Percentiles rank a stretch among this genome's conserved stretches.
These are phyloP conservation scores for Neotropicomus parvogracilis DNA, from an alignment of 1,284 basidiomycete genomes.

Conservation along the genomic window DNA sequence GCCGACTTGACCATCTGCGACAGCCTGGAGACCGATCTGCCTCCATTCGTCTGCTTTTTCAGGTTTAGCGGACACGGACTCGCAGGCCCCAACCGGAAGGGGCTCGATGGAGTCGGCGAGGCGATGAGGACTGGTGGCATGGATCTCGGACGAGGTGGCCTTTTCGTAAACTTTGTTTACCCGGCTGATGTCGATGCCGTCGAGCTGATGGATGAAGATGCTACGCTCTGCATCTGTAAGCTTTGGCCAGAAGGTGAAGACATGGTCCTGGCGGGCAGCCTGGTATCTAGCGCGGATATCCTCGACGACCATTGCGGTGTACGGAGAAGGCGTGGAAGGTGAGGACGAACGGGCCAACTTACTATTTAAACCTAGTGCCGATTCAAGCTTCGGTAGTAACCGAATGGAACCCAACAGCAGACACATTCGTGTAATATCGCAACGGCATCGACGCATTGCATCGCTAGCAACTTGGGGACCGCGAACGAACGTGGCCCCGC, in stretches of 20 bases:
- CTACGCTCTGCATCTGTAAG: conserved; percentile 67
- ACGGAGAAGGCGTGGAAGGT: conserved; percentile 5
- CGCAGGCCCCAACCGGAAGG: conserved; percentile 73
- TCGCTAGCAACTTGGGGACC: no score
- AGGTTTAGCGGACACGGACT: conserved; percentile 55
- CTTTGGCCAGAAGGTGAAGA: conserved; percentile 83
- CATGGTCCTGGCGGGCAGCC: conserved; percentile 82
- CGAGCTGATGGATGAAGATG: conserved; percentile 71
- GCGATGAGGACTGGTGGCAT: conserved; percentile 41
- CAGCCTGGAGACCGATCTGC: conserved; percentile 72
- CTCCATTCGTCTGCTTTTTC: conserved; percentile 70
- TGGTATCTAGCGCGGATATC: conserved; percentile 61
- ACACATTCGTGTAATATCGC: background rate
- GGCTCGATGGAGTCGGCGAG: conserved; percentile 63
- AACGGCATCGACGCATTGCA: background rate
- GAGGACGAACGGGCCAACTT: background rate
- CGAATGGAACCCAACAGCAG: conserved; percentile 18
- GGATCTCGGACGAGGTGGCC: conserved; percentile 70
- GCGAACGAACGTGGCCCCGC: no score
- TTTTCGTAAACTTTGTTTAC: conserved; percentile 87
- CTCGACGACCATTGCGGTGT: conserved; percentile 44
- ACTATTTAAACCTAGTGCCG: conserved; percentile 22
- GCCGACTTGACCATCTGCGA: conserved; percentile 80
- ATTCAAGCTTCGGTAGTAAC: conserved; percentile 28
- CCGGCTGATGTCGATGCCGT: conserved; percentile 80